Conservation (phyloP, 1,284 basidiomycete genomes). For the Leccinum ponderosum region DNA sequence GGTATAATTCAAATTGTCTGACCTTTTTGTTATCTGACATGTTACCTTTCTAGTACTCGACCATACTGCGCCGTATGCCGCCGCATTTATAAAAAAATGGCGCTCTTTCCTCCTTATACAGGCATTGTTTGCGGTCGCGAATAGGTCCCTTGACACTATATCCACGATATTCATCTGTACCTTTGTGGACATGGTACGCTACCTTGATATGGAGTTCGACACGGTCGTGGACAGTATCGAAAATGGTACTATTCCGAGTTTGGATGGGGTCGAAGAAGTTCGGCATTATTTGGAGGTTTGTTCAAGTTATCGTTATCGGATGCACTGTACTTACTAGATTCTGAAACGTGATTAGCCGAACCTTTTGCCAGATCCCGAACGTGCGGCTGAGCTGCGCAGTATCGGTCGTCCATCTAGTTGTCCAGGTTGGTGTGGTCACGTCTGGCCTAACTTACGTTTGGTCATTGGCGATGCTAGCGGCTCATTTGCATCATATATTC, state of each 20-base stretch:
- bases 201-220: constrained; percentile 7
- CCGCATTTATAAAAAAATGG: not conserved
- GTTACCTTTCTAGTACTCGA: not conserved
- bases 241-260: too few species aligned
- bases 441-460: constrained; percentile 15
- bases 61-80: not conserved
- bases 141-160: not conserved
- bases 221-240: not conserved
- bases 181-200: not conserved
- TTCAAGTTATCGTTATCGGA: not conserved
- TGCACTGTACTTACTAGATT: not conserved
- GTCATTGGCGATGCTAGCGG: constrained; percentile 9
- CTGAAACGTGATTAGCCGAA: constrained; percentile 4
- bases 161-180: not conserved
- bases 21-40: constrained; percentile 1
- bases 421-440: constrained; percentile 16
- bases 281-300: constrained; percentile 3
- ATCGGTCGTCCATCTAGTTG: constrained; percentile 18
- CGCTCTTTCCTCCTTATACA: not conserved
- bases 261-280: too few species aligned
- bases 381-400: constrained; percentile 13
- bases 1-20: not conserved
- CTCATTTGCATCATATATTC: constrained; percentile 7
- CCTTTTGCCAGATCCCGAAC: constrained; percentile 2
- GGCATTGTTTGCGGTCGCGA: not conserved